phyloP scores from a whole-genome alignment of 768 basidiomycete genomes.

The Chalciporus piperatus region DNA sequence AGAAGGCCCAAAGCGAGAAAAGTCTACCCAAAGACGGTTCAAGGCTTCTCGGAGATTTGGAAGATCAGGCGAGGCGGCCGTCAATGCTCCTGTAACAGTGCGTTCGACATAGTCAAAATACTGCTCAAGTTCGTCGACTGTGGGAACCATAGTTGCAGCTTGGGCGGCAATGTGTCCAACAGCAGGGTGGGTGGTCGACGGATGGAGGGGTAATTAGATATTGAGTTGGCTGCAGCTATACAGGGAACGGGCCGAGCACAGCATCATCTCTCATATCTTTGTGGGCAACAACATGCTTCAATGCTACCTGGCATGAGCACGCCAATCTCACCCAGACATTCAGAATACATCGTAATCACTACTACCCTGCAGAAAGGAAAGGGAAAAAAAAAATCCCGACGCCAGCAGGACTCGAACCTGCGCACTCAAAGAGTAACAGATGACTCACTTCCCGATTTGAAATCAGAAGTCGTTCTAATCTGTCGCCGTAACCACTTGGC shows the following conservation, averaged over 20 bases:
- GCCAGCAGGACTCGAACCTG: conserved; percentile 69
- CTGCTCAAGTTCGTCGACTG: conserved; percentile 67
- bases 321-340: too few species aligned
- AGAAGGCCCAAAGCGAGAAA: conserved; percentile 74
- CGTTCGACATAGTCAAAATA: conserved; percentile 66
- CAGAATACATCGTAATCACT: too few species aligned
- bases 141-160: conserved; percentile 29
- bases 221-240: not conserved
- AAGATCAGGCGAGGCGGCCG: conserved; percentile 56
- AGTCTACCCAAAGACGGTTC: conserved; percentile 72
- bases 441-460: conserved; percentile 17
- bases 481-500: conserved; percentile 80
- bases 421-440: conserved; percentile 70
- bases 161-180: not conserved
- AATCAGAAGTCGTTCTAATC: conserved; percentile 47
- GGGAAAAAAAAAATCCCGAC: conserved; percentile 34
- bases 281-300: too few species aligned
- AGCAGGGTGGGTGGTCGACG: not conserved
- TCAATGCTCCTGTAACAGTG: conserved; percentile 53
- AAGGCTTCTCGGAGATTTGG: conserved; percentile 63
- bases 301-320: too few species aligned
- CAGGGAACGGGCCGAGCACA: conserved; percentile 10
- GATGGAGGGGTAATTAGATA: not conserved
- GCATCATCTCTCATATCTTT: conserved; percentile 5
- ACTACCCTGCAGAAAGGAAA: not conserved